Base-by-base conservation (phyloP, 2,329 filamentous ascomycete genomes). In the Gnomoniopsis smithogilvyi region DNA sequence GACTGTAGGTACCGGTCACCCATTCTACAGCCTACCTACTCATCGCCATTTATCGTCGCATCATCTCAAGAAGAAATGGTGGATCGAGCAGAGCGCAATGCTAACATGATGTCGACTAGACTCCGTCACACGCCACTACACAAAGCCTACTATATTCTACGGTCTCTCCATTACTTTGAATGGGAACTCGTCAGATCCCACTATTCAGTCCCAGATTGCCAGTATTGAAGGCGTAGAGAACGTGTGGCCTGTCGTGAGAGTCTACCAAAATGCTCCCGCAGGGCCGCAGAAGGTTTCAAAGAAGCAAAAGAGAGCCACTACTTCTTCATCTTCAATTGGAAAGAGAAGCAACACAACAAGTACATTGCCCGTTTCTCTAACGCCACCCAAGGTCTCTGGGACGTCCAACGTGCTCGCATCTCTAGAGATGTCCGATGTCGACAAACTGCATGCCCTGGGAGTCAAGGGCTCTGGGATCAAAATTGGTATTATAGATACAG, bases 401-500 rank as follows among this genome's bases (percentile, higher is more conserved):
- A 51, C 49, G 14, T 3, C 49, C 19, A 51, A 51, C 14, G 10
- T 51, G 19, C 19, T 51, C 24, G 4, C 49, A 21, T 17, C 33
- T 24, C 33, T 51, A 3, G n/a, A 51, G 11, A 36, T 38, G 34
- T 51, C 49, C 14, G 49, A 33, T 22, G 55, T 61, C 15, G 62
- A 64, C 52, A 48, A 56, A 22, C 65, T 74, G n/a, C 69, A 68
- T 12, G 69, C 69, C 11, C 63, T 69, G 21, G 70, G 70, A 6
- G 46, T 73, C 2, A 71, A 66, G 1, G 72, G 72, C 33, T 65
- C 69, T 41, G 71, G 72, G 0, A 64, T 69, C 12, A 67, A 66
- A 26, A 64, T 74, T n/a, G 70, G 67, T 11, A 58, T 74, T 33
- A 67, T 74, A 19, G 72, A 74, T 56, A 71, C 68, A n/a, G 74